phyloP scores from a whole-genome alignment of 2,329 filamentous ascomycete species.

The Lachnellula arida region DNA sequence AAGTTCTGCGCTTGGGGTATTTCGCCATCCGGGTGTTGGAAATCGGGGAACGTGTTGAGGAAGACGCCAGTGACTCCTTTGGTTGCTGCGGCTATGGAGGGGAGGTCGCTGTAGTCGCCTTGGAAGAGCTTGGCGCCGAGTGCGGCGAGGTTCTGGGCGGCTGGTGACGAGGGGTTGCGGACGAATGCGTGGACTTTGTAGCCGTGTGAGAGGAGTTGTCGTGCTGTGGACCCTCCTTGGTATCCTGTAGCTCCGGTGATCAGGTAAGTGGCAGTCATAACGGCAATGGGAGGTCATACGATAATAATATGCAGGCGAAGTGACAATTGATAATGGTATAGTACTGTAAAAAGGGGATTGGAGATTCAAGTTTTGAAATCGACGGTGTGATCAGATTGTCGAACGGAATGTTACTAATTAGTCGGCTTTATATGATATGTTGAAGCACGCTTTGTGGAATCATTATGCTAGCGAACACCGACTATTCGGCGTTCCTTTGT shows the following conservation, averaged over 20 bases:
- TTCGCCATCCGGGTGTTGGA: slow-evolving; percentile 1
- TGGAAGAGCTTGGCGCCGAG: slow-evolving; percentile 12
- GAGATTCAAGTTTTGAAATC: too few species aligned
- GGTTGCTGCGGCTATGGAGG: slow-evolving; percentile 5
- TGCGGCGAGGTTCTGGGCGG: slow-evolving; percentile 5
- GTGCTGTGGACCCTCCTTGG: slow-evolving; percentile 11
- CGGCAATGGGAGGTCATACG: background rate
- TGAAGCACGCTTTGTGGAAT: too few species aligned
- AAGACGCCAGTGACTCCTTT: slow-evolving; percentile 29
- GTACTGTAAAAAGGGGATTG: too few species aligned
- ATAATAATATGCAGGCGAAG: too few species aligned
- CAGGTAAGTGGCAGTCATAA: slow-evolving; percentile 6
- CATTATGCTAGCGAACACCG: too few species aligned
- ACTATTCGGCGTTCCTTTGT: too few species aligned
- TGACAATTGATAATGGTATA: too few species aligned
- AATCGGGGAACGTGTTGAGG: slow-evolving; percentile 10
- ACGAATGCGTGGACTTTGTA: slow-evolving; percentile 13
- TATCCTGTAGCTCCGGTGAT: slow-evolving; percentile 23
- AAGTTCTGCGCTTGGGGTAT: slow-evolving; percentile 10
- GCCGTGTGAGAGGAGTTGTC: slow-evolving; percentile 8
- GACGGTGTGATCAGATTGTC: too few species aligned
- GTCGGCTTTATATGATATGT: too few species aligned
- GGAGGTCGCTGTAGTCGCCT: slow-evolving; percentile 10
- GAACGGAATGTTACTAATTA: too few species aligned
- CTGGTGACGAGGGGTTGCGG: slow-evolving; percentile 3